Evolutionary conservation across 257 asterid genomes (phyloP), one percentile per base, ranked within the genome.

Genomic region (Solanum sejunctum): DNA sequence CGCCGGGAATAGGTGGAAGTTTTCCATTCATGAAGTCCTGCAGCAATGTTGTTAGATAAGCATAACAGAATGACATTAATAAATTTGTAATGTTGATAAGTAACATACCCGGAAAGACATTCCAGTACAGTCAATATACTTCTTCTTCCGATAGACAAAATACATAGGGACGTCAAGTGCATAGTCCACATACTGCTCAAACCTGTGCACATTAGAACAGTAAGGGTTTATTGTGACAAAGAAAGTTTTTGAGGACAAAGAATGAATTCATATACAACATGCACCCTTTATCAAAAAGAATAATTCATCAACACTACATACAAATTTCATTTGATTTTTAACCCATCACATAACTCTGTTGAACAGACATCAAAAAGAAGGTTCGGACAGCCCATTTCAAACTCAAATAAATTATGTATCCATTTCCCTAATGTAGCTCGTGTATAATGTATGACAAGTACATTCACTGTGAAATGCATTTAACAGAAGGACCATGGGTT

Each of bases 121-220:
- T 86, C 98, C 98, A 90, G 98, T 12, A 86, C 98, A 97, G 86
- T 94, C 89, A 57, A 95, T 86, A 86, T 97, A 95, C 84, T 91
- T 90, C 91, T 93, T 92, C 84, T 93, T 84, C 86, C 98, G 98
- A 87, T 95, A 97, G 63, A 94, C 98, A 84, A 97, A 97, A 93
- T 97, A 97, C 99, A 97, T 97, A 17, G 99, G 99, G 70, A 97
- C 98, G 81, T 97, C 95, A 87, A 97, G 98, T 83, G 98, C 99
- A 91, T 95, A 97, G 56, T 97, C 99, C 55, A 95, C 99, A 88
- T 95, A 97, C 88, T 91, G 94, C 90, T 97, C 98, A 89, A 97
- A 97, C 92, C 99, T 97, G 93, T 75, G 72, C 66, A 84, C 83
- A 90, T 80, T 12, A 86, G 86, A 85, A 80, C 77, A 86, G 73